These are phyloP conservation scores for Xylariaceae sp. DNA, from an alignment of 2,329 filamentous ascomycete genomes.

Conservation along the genomic window DNA sequence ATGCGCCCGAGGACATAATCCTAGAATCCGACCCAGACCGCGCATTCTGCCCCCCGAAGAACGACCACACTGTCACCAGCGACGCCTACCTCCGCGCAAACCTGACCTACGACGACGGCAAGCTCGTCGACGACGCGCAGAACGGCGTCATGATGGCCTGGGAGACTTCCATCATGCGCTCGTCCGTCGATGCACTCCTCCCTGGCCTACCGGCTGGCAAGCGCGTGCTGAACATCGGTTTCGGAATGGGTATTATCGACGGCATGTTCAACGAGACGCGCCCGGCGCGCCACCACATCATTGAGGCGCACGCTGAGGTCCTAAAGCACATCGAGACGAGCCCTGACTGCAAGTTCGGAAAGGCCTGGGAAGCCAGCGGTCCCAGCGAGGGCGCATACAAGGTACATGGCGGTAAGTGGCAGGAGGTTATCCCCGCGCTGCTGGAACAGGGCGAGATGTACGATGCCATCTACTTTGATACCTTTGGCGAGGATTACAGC, in stretches of 20 bases:
- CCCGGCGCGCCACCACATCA: slow-evolving; percentile 71
- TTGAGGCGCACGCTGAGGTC: slow-evolving; percentile 79
- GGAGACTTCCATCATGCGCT: slow-evolving; percentile 82
- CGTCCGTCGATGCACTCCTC: slow-evolving; percentile 64
- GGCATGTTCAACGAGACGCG: slow-evolving; percentile 63
- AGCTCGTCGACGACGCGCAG: slow-evolving; percentile 65
- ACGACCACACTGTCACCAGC: slow-evolving; percentile 48
- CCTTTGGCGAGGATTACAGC: slow-evolving; percentile 88
- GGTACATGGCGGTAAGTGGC: slow-evolving; percentile 72
- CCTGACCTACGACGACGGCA: slow-evolving; percentile 58
- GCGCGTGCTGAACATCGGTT: slow-evolving; percentile 77
- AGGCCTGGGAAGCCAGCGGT: slow-evolving; percentile 48
- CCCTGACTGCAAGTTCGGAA: slow-evolving; percentile 47
- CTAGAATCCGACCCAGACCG: slow-evolving; percentile 26
- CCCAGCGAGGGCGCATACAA: slow-evolving; percentile 64
- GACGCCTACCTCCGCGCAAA: slow-evolving; percentile 63
- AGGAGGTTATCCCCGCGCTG: slow-evolving; percentile 67
- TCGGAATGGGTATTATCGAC: slow-evolving; percentile 88
- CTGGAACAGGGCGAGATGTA: slow-evolving; percentile 65
- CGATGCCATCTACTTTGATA: slow-evolving; percentile 95
- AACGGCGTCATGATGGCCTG: slow-evolving; percentile 95
- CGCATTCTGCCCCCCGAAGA: slow-evolving; percentile 29
- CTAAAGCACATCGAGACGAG: slow-evolving; percentile 53
- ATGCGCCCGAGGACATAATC: slow-evolving; percentile 22
- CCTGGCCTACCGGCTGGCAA: slow-evolving; percentile 43